A percentile compares a stretch with the other conserved stretches of the same genome.
Evolutionary conservation across 495 filamentous ascomycete genomes (phyloP).

Genomic region (Lophiostoma macrostomum): DNA sequence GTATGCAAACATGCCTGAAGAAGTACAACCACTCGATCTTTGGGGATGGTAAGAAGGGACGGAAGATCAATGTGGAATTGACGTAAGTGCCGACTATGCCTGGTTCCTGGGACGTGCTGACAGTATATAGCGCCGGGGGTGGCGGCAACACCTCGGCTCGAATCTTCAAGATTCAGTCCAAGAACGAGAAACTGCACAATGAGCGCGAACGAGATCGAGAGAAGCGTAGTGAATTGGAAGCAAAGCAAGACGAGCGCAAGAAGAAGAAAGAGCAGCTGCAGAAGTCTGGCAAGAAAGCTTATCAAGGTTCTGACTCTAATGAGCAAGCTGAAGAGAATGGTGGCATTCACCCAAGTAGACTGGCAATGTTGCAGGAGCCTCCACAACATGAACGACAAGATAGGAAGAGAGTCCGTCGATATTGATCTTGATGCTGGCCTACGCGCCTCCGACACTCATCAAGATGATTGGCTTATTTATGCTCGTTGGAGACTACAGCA

Average conservation of each 20-base stretch:
- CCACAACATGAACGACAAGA: background rate
- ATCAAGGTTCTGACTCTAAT: background rate
- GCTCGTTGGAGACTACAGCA: too few species aligned
- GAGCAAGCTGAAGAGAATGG: constrained; percentile 5
- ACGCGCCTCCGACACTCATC: too few species aligned
- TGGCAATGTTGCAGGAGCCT: constrained; percentile 28
- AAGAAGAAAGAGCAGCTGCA: constrained; percentile 14
- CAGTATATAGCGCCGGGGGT: constrained; percentile 57
- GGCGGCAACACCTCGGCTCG: constrained; percentile 74
- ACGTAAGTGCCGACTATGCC: constrained; percentile 40
- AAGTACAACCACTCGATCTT: constrained; percentile 85
- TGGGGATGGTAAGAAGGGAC: constrained; percentile 58
- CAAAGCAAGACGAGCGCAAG: constrained; percentile 29
- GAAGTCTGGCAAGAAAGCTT: constrained; percentile 23
- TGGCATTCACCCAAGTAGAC: constrained; percentile 40
- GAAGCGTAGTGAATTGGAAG: constrained; percentile 31
- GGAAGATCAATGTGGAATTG: constrained; percentile 89
- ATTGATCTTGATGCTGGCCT: too few species aligned
- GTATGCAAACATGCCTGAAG: constrained; percentile 90
- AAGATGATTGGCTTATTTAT: too few species aligned
- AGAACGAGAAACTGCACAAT: constrained; percentile 75
- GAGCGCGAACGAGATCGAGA: constrained; percentile 34
- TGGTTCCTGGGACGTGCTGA: background rate
- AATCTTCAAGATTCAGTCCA: constrained; percentile 70
- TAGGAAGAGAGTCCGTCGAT: background rate